Evolutionary conservation across 2,329 filamentous ascomycete species (phyloP).

Genomic region (Chaetomiaceae sp.): DNA sequence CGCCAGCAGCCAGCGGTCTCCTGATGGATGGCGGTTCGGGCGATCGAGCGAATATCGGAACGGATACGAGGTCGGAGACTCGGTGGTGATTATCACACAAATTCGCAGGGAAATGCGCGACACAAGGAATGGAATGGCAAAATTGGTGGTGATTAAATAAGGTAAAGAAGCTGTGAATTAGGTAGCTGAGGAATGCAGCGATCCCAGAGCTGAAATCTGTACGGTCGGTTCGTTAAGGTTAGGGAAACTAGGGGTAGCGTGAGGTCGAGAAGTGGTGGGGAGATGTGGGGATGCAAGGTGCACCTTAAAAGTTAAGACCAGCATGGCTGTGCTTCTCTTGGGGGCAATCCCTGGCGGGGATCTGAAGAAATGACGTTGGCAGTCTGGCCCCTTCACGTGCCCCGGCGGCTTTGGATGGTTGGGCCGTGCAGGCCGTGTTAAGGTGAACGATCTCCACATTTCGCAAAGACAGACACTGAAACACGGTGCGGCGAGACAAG

Average conservation of each 20-base stretch:
- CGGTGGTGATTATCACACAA: too few relatives aligned
- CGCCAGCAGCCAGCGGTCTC: background rate
- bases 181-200: background rate
- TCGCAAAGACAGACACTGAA: background rate
- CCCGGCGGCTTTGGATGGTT: too few relatives aligned
- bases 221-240: too few relatives aligned
- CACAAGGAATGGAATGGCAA: background rate
- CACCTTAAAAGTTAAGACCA: too few relatives aligned
- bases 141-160: too few relatives aligned
- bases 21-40: background rate
- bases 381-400: conserved; percentile 9
- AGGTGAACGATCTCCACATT: too few relatives aligned
- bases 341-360: background rate
- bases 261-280: background rate
- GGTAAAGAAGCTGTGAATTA: background rate
- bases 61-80: background rate
- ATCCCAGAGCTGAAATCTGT: too few relatives aligned
- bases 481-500: background rate
- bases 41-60: background rate
- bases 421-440: too few relatives aligned
- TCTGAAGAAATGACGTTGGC: conserved; percentile 15
- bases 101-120: too few relatives aligned
- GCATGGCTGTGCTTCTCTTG: conserved; percentile 1
- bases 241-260: too few relatives aligned
- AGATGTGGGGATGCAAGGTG: conserved; percentile 12